A percentile compares a stretch with the other conserved stretches of the same genome.
phyloP scores from a whole-genome alignment of 129 eudicot genomes.

The Rutidosis leptorrhynchoides region DNA sequence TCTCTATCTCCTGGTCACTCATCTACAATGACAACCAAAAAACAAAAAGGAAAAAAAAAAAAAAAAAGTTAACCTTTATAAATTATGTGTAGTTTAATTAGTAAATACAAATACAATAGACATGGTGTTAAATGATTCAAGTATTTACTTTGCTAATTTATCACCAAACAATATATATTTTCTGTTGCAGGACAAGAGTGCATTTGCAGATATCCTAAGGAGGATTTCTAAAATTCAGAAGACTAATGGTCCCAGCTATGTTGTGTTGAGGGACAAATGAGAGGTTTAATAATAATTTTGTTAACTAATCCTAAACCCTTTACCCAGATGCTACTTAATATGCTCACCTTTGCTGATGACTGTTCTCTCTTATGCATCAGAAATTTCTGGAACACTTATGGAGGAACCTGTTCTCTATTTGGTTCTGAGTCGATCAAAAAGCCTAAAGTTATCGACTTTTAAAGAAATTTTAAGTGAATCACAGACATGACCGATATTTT shows the following conservation, averaged over 20 bases:
- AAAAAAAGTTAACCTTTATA: neutral
- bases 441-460: neutral
- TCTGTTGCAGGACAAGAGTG: slow-evolving; percentile 70
- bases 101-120: neutral
- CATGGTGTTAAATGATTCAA: neutral
- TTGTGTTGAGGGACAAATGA: slow-evolving; percentile 69
- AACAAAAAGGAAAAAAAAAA: neutral
- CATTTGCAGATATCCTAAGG: slow-evolving; percentile 76
- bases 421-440: neutral
- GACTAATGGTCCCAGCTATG: slow-evolving; percentile 63
- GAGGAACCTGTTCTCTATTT: neutral
- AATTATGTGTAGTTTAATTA: neutral
- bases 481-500: neutral
- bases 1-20: neutral
- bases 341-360: neutral
- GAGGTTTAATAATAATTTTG: neutral
- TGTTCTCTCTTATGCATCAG: slow-evolving; percentile 4
- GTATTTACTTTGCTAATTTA: neutral
- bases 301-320: neutral
- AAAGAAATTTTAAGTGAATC: slow-evolving; percentile 1
- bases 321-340: neutral
- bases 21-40: neutral
- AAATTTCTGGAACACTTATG: slow-evolving; percentile 8
- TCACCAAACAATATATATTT: neutral
- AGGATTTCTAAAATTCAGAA: slow-evolving; percentile 91